Evolutionary conservation across 257 asterid species (phyloP), one percentile per base, ranked within the genome.

Genomic region (Salvia rosmarinus): DNA sequence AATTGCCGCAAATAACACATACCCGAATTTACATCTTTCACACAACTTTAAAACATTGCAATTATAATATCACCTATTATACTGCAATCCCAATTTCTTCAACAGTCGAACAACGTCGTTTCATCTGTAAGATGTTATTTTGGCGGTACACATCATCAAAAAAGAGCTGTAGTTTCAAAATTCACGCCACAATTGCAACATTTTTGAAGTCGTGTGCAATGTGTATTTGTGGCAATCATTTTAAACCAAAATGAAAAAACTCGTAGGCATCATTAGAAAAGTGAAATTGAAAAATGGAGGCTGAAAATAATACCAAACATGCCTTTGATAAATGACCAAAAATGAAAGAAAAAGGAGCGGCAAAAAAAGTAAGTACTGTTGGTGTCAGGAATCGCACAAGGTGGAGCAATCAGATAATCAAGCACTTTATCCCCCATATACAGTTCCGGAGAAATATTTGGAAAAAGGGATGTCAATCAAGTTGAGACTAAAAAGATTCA

Each of bases 381-480:
- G 72, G 25, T 62, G 55, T 44, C 56, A 25, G 59, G 67, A n/a
- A 60, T 61, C 12, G 37, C 43, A 16, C 70, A 46, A 58, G 78
- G 59, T 40, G 46, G 23, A 60, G 67, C 4, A 35, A 20, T 57
- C 72, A 51, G 64, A 66, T 21, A 47, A 51, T 75, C 66, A 75
- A 64, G 50, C 54, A 59, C 44, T 58, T 35, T n/a, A 59, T 52
- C 32, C 68, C 39, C 37, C 20, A 68, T 49, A 21, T 37, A 60
- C 43, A 72, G n/a, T 34, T 32, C 10, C 4, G 39, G 10, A 56
- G 21, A 21, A 52, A 30, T 9, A 73, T 50, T 40, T 71, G 64
- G 56, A 70, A 71, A 58, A 46, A 69, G 63, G 66, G 23, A 71
- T 71, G 64, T 37, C 23, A 39, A 42, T 50, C 73, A 23, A 54